Base-by-base conservation (phyloP, 257 asterid species). In the Avicennia marina region DNA sequence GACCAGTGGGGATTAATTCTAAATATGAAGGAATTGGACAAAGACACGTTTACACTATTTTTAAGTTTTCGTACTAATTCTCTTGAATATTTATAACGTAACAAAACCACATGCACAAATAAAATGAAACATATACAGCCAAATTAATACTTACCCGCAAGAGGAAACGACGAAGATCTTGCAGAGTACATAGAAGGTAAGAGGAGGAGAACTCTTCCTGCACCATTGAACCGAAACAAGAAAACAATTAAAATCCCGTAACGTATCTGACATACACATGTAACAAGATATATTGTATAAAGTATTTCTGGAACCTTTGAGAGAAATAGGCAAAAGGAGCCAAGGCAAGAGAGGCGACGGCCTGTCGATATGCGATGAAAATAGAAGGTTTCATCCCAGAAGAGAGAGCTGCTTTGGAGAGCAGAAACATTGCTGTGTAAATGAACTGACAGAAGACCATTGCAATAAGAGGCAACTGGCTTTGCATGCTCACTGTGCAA, bases 341-440 rank as follows among this genome's bases (percentile, higher is more conserved):
- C 8, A 29, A 8, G 34, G 34, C 34, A 8, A 29, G 7, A 8
- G 34, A 4, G 34, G 34, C 34, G 8, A 29, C 7, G 34, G 34
- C 34, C 34, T 29, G 34, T 29, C 34, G 34, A 8, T 29, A 29
- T 4, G 34, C 34, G 34, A 29, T 8, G 8, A 29, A 29, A 4
- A 29, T 8, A 8, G 34, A 4, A 4, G 34, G 34, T 8, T 8
- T 29, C 34, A 29, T 29, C 34, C 34, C 34, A 56, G 49, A 55
- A 50, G 86, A 54, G 7, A 84, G 70, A 8, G 94, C 81, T 0
- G 88, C 81, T 58, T 84, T 81, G 13, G 83, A 75, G 24, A 84
- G 69, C 51, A 84, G 49, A 10, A 78, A 68, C 78, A 78, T 72
- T 46, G 80, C 94, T n/a, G n/a, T n/a, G 69, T 60, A 2, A 65